A percentile compares a stretch with the other conserved stretches of the same genome.
Conservation (phyloP, 2,329 filamentous ascomycete species). For the Penicillium sp. region DNA sequence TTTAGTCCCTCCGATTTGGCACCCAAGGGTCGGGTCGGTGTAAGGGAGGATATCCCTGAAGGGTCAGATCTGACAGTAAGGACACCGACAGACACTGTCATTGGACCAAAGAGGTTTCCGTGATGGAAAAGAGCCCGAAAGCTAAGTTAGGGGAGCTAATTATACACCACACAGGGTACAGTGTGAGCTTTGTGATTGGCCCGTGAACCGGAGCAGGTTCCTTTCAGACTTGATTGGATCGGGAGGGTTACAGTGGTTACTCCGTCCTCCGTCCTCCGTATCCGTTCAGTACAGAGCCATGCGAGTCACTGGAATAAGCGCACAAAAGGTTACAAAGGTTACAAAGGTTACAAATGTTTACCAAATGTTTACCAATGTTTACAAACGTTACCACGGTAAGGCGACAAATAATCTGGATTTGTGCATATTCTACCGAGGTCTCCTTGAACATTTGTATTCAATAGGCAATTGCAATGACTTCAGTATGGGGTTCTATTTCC, state of each 20-base stretch:
- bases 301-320: neutral
- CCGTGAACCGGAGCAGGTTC: conserved; percentile 1
- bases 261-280: too few species aligned
- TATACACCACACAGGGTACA: neutral
- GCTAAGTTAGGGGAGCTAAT: conserved; percentile 2
- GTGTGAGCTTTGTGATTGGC: conserved; percentile 7
- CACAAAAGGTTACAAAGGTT: neutral
- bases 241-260: conserved; percentile 2
- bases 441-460: too few species aligned
- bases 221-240: conserved; percentile 8
- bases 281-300: neutral
- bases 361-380: too few species aligned
- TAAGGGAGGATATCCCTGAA: conserved; percentile 4
- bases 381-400: neutral
- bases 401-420: neutral
- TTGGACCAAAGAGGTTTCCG: neutral
- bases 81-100: neutral
- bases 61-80: neutral
- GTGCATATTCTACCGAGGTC: neutral
- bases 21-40: conserved; percentile 7
- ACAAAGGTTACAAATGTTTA: neutral
- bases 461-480: neutral
- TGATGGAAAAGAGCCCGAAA: neutral
- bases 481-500: neutral
- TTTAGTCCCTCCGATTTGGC: neutral